Evolutionary conservation across 2,329 filamentous ascomycete genomes (phyloP).

Genomic region (Neonectria faginata): DNA sequence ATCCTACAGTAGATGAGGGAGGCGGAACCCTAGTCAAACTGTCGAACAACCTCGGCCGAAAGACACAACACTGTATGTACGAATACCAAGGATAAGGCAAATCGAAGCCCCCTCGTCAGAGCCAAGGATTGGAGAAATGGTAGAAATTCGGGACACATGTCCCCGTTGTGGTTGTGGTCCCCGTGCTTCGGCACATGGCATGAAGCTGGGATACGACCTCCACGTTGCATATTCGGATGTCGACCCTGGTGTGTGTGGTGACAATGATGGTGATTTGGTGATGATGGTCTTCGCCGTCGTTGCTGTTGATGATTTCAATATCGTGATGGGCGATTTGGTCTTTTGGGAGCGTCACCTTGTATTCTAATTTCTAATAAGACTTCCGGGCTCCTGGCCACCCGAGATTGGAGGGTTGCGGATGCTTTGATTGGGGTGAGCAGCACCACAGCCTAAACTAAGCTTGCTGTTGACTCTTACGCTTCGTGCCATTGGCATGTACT

Average conservation of each 20-base stretch:
- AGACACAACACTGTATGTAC: background rate
- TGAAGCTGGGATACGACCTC: constrained; percentile 9
- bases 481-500: background rate
- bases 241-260: background rate
- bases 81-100: constrained; percentile 2
- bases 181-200: constrained; percentile 12
- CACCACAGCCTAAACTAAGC: background rate
- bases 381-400: background rate
- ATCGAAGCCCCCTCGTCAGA: constrained; percentile 11
- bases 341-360: background rate
- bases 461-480: constrained; percentile 5
- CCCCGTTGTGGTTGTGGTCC: constrained; percentile 14
- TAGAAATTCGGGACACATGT: constrained; percentile 7
- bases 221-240: constrained; percentile 6
- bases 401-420: constrained; percentile 3
- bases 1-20: constrained; percentile 11
- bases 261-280: background rate
- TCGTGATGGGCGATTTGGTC: background rate
- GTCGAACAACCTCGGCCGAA: constrained; percentile 3
- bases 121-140: constrained; percentile 16
- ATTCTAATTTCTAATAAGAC: background rate
- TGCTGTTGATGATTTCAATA: background rate
- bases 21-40: background rate
- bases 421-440: constrained; percentile 7
- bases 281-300: background rate